Evolutionary conservation across 2,329 filamentous ascomycete species (phyloP).

Genomic region (Fusarium duplospermum): DNA sequence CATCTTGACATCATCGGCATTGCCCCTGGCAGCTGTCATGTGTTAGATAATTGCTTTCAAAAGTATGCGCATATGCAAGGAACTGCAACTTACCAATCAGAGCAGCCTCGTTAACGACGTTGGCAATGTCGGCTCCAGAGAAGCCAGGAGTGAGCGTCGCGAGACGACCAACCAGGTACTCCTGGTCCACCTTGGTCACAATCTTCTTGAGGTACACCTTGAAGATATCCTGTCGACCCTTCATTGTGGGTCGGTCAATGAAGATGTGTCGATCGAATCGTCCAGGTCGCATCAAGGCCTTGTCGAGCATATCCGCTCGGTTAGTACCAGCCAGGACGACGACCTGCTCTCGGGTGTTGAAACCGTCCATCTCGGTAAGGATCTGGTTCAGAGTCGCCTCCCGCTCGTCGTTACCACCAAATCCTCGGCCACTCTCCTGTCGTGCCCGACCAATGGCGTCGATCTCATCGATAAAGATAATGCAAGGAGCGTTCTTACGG

Average conservation of each 20-base stretch:
- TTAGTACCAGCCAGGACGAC: constrained; percentile 98
- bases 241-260: constrained; percentile 96
- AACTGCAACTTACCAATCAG: constrained; percentile 79
- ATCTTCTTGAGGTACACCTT: constrained; percentile 94
- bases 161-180: constrained; percentile 87
- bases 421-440: constrained; percentile 76
- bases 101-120: constrained; percentile 97
- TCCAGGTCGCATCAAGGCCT: constrained; percentile 94
- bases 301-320: constrained; percentile 92
- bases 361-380: constrained; percentile 98
- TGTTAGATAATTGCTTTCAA: constrained; percentile 25
- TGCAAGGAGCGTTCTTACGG: constrained; percentile 95
- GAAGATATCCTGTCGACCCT: constrained; percentile 96
- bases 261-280: constrained; percentile 97
- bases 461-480: constrained; percentile 99
- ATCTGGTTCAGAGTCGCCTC: constrained; percentile 99
- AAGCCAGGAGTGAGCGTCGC: constrained; percentile 95
- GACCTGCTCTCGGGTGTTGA: constrained; percentile 96
- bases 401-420: constrained; percentile 95
- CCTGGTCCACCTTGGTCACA: constrained; percentile 89
- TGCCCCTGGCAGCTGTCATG: constrained; percentile 79
- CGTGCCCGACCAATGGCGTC: constrained; percentile 95
- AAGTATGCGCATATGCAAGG: constrained; percentile 45
- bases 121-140: constrained; percentile 97
- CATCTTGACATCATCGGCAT: constrained; percentile 85